Evolutionary conservation across 768 basidiomycete species (phyloP).

Genomic region (Peribolospora kevripleyi): DNA sequence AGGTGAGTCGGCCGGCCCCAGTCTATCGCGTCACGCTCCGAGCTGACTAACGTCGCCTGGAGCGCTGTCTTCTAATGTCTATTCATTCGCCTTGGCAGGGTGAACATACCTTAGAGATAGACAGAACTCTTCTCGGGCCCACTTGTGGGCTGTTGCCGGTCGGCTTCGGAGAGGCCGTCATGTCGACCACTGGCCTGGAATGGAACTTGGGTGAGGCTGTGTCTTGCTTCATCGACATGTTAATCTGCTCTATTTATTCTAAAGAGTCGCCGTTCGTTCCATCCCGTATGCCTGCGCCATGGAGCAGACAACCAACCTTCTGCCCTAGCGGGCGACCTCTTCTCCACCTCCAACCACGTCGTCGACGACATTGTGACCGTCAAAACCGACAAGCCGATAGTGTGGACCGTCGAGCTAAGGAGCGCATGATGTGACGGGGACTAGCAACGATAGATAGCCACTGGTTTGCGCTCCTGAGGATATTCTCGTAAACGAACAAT

Average conservation of each 20-base stretch:
- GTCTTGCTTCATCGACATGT: background rate
- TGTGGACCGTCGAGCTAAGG: conserved; percentile 65
- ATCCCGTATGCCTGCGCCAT: background rate
- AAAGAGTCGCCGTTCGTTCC: background rate
- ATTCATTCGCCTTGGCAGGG: conserved; percentile 30
- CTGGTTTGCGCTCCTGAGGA: background rate
- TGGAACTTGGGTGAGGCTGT: conserved; percentile 59
- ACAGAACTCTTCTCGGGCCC: conserved; percentile 47
- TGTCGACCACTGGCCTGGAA: conserved; percentile 60
- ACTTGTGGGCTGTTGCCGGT: conserved; percentile 92
- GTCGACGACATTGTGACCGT: conserved; percentile 42
- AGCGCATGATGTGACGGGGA: background rate
- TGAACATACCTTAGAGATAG: conserved; percentile 49
- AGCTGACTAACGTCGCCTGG: background rate
- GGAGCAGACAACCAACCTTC: conserved; percentile 34
- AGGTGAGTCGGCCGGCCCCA: conserved; percentile 28
- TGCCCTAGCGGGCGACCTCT: conserved; percentile 37
- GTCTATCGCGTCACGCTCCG: background rate
- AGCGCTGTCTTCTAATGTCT: background rate
- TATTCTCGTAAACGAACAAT: too few species aligned
- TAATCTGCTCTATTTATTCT: background rate
- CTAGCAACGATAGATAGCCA: background rate
- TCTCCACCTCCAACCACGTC: conserved; percentile 89
- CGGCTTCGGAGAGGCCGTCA: conserved; percentile 45
- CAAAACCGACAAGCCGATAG: conserved; percentile 55